A percentile compares a stretch with the other conserved stretches of the same genome.
Evolutionary conservation across 306 rosid genomes (phyloP).

Genomic region (Ochetophila trinervis): DNA sequence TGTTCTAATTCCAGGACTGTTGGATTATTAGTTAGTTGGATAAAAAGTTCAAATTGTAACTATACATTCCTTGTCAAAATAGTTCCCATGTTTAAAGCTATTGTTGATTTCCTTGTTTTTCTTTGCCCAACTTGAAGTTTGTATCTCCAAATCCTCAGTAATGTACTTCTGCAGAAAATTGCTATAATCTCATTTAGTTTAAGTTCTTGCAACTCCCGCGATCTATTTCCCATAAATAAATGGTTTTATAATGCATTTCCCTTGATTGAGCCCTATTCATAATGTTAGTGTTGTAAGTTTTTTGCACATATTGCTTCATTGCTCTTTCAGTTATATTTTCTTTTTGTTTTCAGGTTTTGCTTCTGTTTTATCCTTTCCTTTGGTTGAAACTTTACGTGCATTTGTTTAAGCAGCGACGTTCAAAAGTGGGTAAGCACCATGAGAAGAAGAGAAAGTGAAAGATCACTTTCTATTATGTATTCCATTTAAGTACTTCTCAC

Average conservation of each 20-base stretch:
- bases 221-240: too few relatives aligned
- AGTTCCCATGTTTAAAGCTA: background rate
- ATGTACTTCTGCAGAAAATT: too few relatives aligned
- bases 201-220: too few relatives aligned
- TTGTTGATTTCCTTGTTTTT: background rate
- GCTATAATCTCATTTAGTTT: too few relatives aligned
- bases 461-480: background rate
- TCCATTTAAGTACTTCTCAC: slow-evolving; percentile 5
- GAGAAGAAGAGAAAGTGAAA: slow-evolving; percentile 50
- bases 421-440: slow-evolving; percentile 56
- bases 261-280: too few relatives aligned
- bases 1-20: background rate
- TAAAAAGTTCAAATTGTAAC: too few relatives aligned
- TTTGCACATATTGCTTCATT: too few relatives aligned
- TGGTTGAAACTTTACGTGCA: slow-evolving; percentile 84
- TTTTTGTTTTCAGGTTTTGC: slow-evolving; percentile 56
- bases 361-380: slow-evolving; percentile 64
- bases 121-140: background rate
- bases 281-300: too few relatives aligned
- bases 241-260: too few relatives aligned
- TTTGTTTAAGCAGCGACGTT: slow-evolving; percentile 76
- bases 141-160: background rate
- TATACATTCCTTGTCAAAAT: background rate
- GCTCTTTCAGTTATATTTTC: background rate
- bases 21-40: background rate